Base-by-base conservation (phyloP, 2,329 filamentous ascomycete genomes). In the Cladophialophora bantiana region DNA sequence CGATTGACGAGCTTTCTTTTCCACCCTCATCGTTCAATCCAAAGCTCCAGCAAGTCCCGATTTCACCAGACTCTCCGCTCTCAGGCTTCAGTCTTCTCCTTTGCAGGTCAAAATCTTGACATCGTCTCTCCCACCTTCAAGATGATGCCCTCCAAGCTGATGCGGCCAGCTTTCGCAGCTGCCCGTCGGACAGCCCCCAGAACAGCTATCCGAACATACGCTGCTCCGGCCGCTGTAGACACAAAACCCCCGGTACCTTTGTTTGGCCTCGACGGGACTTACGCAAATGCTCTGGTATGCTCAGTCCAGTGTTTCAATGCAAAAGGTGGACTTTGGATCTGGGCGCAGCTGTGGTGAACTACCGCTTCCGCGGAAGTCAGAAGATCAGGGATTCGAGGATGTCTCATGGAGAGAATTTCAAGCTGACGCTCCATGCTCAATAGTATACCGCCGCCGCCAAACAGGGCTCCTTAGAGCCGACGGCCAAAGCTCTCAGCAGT, bases 401-500 rank as follows among this genome's bases (percentile, higher is more conserved):
- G 32, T 20, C 18, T 36, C 15, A 18, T 32, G 7, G 32, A 38
- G 54, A 34, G 34, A 57, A 57, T 57, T 32, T 38, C 20, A 34
- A 18, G n/a, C 58, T 60, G 34, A 60, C 58, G n/a, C 31, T 20
- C 6, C n/a, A 26, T 55, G 12, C 34, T 58, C 31, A 18, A 68
- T 35, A 99, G 95, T 99, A 97, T 89, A 98, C 94, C 73, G 95
- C 95, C 71, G 93, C 94, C 75, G 89, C 90, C 79, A 99, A 98
- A 88, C 88, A 89, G 74, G 90, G 90, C 69, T 83, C 88, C 74
- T 90, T 99, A 81, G 95, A 99, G 76, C 85, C 88, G 77, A 93
- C 92, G 73, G 90, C 94, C 79, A 92, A 89, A 82, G 90, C 93
- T 73, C 85, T 99, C 77, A 83, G 85, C 77, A 85, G 81, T 75